Evolutionary conservation across 345 rosid genomes (phyloP), one percentile per base, ranked within the genome.

Genomic region (Chamaenerion angustifolium): DNA sequence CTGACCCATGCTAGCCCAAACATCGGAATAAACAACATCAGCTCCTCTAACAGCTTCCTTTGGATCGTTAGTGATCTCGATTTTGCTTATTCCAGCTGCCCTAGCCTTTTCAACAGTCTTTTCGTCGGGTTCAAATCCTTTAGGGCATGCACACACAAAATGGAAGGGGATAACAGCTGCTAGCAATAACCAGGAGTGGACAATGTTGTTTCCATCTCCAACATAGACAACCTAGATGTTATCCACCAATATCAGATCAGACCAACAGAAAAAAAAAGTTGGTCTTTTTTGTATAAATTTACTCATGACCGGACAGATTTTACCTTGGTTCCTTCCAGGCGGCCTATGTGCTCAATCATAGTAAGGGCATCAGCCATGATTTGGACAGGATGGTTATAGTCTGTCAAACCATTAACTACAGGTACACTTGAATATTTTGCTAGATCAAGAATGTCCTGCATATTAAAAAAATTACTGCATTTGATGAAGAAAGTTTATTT

Each of bases 351-450:
- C 65, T 92, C 96, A 63, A 92, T 82, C 41, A 87, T 87, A 35
- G 96, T 87, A 65, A 92, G 95, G 35, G 98, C 96, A 74, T 92
- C 98, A 0, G 96, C 96, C 88, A 92, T 87, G 59, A 87, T 84
- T 79, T 92, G 96, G 70, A 89, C 80, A 59, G 95, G 98, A 59
- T 87, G 98, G 71, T 92, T 83, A 64, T 81, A 82, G 62, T 92
- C 96, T 19, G 96, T 86, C 66, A 87, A 71, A 59, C 98, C 96
- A 70, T 87, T 87, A 45, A 92, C 68, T 31, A 90, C 89, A 19
- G 98, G 95, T 45, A 86, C 93, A 60, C 69, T 67, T 23, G 98
- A 58, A 70, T 72, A 82, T 60, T 82, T 84, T 54, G 96, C 96
- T 67, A 92, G 72, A 71, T 92, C 94, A 62, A 82, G 79, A 59